Conservation (phyloP, 2,329 filamentous ascomycete genomes). For the Nemania serpens region DNA sequence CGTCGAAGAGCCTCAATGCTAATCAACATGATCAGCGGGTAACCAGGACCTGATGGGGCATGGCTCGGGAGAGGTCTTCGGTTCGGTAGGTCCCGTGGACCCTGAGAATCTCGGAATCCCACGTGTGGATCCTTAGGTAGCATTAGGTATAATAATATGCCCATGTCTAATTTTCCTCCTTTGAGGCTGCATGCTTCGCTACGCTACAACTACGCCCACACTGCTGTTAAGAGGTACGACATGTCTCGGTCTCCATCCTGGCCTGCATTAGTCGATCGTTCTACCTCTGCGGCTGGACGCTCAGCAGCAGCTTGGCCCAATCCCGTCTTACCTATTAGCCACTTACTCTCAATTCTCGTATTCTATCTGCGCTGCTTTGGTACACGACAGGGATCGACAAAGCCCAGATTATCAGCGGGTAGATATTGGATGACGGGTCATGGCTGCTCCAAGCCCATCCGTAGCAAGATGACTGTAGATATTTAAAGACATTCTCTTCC, state of each 20-base stretch:
- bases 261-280: constrained; percentile 28
- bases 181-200: not conserved
- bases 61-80: constrained; percentile 15
- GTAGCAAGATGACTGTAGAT: not conserved
- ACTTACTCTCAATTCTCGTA: constrained; percentile 25
- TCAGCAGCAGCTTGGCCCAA: constrained; percentile 18
- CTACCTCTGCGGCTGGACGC: constrained; percentile 29
- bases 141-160: constrained; percentile 1
- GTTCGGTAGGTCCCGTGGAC: constrained; percentile 22
- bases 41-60: constrained; percentile 7
- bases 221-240: not conserved
- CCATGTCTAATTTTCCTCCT: constrained; percentile 12
- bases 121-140: constrained; percentile 20
- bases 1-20: constrained; percentile 7
- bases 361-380: constrained; percentile 17
- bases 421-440: not conserved
- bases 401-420: not conserved
- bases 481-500: constrained; percentile 10
- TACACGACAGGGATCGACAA: constrained; percentile 19
- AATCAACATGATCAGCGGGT: not conserved
- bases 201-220: not conserved
- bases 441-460: not conserved
- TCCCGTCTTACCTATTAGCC: constrained; percentile 20
- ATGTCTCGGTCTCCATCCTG: constrained; percentile 24
- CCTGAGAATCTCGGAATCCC: constrained; percentile 13